phyloP scores from a whole-genome alignment of 2,329 filamentous ascomycete genomes.

The Ceratocystis colombiana region DNA sequence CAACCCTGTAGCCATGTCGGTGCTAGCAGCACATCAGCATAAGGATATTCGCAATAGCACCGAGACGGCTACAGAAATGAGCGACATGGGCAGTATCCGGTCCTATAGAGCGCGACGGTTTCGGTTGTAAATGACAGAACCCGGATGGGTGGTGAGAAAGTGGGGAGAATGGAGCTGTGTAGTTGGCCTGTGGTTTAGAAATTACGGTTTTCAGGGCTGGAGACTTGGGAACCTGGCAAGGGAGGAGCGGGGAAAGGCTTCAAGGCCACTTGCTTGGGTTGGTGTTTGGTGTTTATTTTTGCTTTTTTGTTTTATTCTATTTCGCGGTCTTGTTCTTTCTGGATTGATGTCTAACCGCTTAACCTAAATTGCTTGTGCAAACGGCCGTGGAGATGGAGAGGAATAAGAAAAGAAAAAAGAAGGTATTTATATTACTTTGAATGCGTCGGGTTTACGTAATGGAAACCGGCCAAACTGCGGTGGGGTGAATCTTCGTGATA shows the following conservation, averaged over 20 bases:
- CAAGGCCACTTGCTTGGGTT: neutral
- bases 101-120: constrained; percentile 23
- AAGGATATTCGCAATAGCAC: constrained; percentile 32
- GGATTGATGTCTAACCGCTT: neutral
- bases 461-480: too few species aligned
- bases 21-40: constrained; percentile 30
- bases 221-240: neutral
- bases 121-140: neutral
- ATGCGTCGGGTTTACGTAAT: too few species aligned
- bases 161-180: too few species aligned
- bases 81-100: constrained; percentile 29
- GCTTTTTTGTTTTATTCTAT: neutral
- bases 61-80: constrained; percentile 35
- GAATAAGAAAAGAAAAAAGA: too few species aligned
- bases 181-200: too few species aligned
- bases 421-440: too few species aligned
- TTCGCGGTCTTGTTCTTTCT: neutral
- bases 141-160: too few species aligned
- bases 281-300: constrained; percentile 3
- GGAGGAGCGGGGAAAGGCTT: neutral
- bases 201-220: neutral
- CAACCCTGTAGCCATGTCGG: constrained; percentile 34
- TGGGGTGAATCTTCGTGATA: too few species aligned
- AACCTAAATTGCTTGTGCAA: too few species aligned
- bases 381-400: too few species aligned